phyloP scores from a whole-genome alignment of 1,139 yeast species.

The Geotrichum histeridarum region DNA sequence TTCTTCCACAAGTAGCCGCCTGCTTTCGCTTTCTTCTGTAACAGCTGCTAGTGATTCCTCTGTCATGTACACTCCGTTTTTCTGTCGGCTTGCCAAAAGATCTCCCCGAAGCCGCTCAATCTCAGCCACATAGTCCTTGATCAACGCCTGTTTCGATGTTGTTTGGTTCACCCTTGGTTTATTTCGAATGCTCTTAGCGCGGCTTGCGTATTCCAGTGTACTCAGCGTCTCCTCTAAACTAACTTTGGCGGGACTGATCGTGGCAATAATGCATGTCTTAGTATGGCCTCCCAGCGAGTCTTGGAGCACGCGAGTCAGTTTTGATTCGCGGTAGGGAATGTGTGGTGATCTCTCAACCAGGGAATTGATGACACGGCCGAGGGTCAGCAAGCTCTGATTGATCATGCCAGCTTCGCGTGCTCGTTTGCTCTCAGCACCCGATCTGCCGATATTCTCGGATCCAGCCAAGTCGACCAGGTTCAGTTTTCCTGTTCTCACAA shows the following conservation, averaged over 20 bases:
- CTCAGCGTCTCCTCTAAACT: constrained; percentile 75
- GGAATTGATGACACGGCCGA: constrained; percentile 79
- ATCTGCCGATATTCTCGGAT: constrained; percentile 69
- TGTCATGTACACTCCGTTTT: constrained; percentile 63
- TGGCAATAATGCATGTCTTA: constrained; percentile 73
- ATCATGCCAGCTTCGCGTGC: constrained; percentile 88
- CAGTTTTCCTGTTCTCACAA: constrained; percentile 49
- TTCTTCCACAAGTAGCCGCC: constrained; percentile 38
- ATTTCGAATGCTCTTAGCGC: constrained; percentile 74
- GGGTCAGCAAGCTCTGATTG: constrained; percentile 73
- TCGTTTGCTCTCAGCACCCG: constrained; percentile 72
- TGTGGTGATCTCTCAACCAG: constrained; percentile 58
- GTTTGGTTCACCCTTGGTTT: constrained; percentile 60
- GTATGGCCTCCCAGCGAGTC: constrained; percentile 83
- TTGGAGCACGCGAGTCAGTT: constrained; percentile 68
- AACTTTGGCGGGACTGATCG: constrained; percentile 75
- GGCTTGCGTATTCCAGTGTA: constrained; percentile 77
- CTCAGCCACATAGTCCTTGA: constrained; percentile 53
- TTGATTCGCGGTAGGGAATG: constrained; percentile 82
- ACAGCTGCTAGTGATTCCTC: constrained; percentile 32
- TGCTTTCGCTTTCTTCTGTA: constrained; percentile 42
- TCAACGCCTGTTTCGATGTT: constrained; percentile 47
- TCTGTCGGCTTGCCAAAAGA: constrained; percentile 54
- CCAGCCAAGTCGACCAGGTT: constrained; percentile 89
- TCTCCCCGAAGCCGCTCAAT: constrained; percentile 59